These are phyloP conservation scores for Alternaria postmessia DNA, from an alignment of 2,329 filamentous ascomycete species.

Conservation along the genomic window DNA sequence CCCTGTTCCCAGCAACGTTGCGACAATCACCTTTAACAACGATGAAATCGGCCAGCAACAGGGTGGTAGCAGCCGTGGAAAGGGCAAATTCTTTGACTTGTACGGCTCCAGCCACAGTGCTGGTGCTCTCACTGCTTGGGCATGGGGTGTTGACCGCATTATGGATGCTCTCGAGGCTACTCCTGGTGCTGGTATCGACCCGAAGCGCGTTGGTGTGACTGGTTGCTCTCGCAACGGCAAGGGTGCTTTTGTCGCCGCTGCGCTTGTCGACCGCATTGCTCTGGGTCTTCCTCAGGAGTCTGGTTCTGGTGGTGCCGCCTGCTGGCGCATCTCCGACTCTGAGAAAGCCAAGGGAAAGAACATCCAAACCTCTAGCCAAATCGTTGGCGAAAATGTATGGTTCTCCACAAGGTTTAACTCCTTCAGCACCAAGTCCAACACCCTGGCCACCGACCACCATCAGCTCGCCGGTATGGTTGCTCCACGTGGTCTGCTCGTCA, in stretches of 20 bases:
- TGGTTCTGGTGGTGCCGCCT: conserved; percentile 67
- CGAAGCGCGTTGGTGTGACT: conserved; percentile 60
- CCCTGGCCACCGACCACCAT: conserved; percentile 66
- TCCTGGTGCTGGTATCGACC: conserved; percentile 56
- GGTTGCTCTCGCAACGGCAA: conserved; percentile 72
- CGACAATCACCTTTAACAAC: conserved; percentile 67
- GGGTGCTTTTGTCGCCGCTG: conserved; percentile 68
- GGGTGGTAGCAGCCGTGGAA: conserved; percentile 58
- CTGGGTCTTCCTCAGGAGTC: conserved; percentile 70
- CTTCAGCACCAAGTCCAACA: conserved; percentile 58
- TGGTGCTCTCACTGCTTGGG: conserved; percentile 68
- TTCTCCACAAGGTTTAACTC: conserved; percentile 65
- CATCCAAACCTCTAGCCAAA: conserved; percentile 68
- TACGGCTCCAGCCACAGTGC: conserved; percentile 65
- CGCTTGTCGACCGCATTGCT: conserved; percentile 66
- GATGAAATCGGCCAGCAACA: conserved; percentile 64
- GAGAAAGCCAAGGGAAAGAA: conserved; percentile 63
- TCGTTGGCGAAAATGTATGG: conserved; percentile 70
- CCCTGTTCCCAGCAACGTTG: conserved; percentile 63
- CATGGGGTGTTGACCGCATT: conserved; percentile 68
- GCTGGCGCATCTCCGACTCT: conserved; percentile 61
- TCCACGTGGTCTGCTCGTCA: conserved; percentile 63
- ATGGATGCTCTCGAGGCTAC: conserved; percentile 66
- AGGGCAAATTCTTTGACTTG: conserved; percentile 67
- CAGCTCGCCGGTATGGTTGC: conserved; percentile 65